Evolutionary conservation across 2,329 filamentous ascomycete species (phyloP), one percentile per base, ranked within the genome.

Genomic region (Fusarium newnesense): DNA sequence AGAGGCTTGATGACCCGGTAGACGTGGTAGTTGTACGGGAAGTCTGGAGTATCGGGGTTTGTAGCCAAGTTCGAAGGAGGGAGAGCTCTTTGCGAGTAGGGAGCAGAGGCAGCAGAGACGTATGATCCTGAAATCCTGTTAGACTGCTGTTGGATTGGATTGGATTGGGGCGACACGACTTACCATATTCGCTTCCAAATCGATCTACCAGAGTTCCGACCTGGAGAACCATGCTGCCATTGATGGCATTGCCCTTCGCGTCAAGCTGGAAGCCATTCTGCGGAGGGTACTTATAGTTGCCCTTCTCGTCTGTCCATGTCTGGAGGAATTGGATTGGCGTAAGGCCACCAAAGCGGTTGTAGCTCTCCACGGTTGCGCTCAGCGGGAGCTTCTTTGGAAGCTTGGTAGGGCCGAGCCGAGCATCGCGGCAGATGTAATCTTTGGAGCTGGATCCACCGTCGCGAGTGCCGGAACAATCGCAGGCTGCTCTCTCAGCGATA

Each of bases 1-100:
- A 88, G 80, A 2, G 79, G 72, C 69, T 80, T 81, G 10, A 78
- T 71, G 8, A 88, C 85, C 26, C 81, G 74, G 75, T 87, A 88
- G 0, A 87, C 79, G 59, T 85, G 82, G 71, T 88, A 88, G 65
- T 85, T 86, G 74, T 83, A 86, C 4, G 85, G 85, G 49, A 83
- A 84, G 26, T 76, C 71, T 8, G 77, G 73, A 13, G 67, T 58
- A 40, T 58, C 54, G 5, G 78, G 77, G 42, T 79, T 79, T 5
- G 83, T 83, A 28, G 82, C 79, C 13, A 87, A 77, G 68, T 83
- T 87, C 32, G 76, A 81, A 1, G 86, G 86, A 7, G 86, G 85
- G 39, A 88, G 75, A 7, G 85, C 78, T 26, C 86, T 76, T 75
- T 87, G 83, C 28, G 83, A 82, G 67, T 85, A 88, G 5, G 85